A percentile compares a stretch with the other conserved stretches of the same genome.
Evolutionary conservation across 1,284 basidiomycete genomes (phyloP).

Genomic region (Schizopora paradoxa): DNA sequence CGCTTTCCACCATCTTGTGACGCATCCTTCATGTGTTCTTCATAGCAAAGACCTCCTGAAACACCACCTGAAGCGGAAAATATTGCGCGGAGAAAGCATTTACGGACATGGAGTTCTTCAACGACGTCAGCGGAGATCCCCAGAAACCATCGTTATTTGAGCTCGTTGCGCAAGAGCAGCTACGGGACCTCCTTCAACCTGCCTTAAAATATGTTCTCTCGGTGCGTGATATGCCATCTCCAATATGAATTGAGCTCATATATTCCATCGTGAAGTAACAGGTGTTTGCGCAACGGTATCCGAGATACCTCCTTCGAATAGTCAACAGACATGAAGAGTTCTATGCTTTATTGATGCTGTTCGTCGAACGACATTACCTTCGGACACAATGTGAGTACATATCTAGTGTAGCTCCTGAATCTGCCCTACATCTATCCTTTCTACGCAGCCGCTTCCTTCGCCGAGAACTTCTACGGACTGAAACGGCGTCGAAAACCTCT

Average conservation of each 20-base stretch:
- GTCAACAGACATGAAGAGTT: conserved; percentile 97
- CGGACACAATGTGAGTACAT: conserved; percentile 65
- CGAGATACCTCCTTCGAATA: conserved; percentile 85
- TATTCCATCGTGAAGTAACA: conserved; percentile 30
- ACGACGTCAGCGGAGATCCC: conserved; percentile 64
- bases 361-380: conserved; percentile 90
- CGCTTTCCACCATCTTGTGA: no score
- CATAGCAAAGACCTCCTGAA: no score
- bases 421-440: not conserved
- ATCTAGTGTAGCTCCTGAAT: conserved; percentile 3
- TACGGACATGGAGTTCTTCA: conserved; percentile 72
- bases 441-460: conserved; percentile 73
- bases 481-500: conserved; percentile 71
- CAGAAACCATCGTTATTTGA: conserved; percentile 92
- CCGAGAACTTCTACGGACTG: conserved; percentile 91
- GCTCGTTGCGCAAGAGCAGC: conserved; percentile 92
- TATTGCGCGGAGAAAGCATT: no score
- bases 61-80: no score
- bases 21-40: no score
- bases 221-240: conserved; percentile 41
- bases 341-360: conserved; percentile 83
- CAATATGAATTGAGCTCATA: not conserved
- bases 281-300: conserved; percentile 95
- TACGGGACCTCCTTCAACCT: conserved; percentile 88
- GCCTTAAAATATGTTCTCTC: conserved; percentile 93